These are phyloP conservation scores for Rubus parviflorus DNA, from an alignment of 306 rosid genomes.

Conservation along the genomic window DNA sequence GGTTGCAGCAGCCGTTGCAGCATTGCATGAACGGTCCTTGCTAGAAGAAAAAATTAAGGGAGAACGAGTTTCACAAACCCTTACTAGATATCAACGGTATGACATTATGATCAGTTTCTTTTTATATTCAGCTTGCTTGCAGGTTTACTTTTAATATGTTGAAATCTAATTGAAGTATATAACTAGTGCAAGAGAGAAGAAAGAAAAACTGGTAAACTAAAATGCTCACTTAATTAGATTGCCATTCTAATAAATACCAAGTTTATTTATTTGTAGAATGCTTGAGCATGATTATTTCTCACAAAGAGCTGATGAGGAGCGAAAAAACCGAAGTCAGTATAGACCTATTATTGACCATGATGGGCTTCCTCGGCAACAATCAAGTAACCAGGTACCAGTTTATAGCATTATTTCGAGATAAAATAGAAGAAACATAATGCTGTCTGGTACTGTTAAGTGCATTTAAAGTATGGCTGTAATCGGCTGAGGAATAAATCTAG, in stretches of 20 bases:
- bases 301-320: slow-evolving; percentile 68
- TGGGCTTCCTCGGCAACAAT: slow-evolving; percentile 57
- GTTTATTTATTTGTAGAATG: slow-evolving; percentile 36
- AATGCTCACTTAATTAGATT: neutral
- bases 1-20: slow-evolving; percentile 77
- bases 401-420: neutral
- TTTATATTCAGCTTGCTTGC: neutral
- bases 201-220: neutral
- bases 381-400: slow-evolving; percentile 51
- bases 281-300: slow-evolving; percentile 60
- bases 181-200: neutral
- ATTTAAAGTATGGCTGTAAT: neutral
- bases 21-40: slow-evolving; percentile 73
- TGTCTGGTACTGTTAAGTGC: neutral
- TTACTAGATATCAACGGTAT: slow-evolving; percentile 54
- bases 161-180: neutral
- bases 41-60: slow-evolving; percentile 63
- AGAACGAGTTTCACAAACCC: slow-evolving; percentile 43
- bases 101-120: slow-evolving; percentile 10
- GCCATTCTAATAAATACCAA: neutral
- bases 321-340: slow-evolving; percentile 55
- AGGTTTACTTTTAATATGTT: neutral
- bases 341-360: slow-evolving; percentile 84
- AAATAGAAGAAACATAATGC: neutral
- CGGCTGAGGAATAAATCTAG: neutral